Evolutionary conservation across 371 early-diverging fungal species (phyloP).

Genomic region (Mucor indicus): DNA sequence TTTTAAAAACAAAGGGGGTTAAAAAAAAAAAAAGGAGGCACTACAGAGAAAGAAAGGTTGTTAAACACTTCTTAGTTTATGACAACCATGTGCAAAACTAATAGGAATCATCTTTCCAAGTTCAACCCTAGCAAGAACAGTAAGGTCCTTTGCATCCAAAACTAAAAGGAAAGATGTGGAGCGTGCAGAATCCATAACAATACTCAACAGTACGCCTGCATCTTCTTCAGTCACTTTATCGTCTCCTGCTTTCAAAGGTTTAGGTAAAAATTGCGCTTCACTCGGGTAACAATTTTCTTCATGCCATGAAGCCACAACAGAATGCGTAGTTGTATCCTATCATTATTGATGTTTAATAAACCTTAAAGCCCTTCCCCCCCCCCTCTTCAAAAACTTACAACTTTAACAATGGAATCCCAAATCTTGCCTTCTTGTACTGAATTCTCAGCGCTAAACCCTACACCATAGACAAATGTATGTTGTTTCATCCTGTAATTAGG

Average conservation of each 20-base stretch:
- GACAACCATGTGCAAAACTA: constrained; percentile 58
- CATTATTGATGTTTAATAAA: too few species aligned
- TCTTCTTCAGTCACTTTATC: constrained; percentile 56
- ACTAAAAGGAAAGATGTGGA: constrained; percentile 68
- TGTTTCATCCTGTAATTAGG: constrained; percentile 49
- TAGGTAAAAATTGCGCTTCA: constrained; percentile 71
- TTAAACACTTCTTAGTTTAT: constrained; percentile 15
- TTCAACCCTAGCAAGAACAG: constrained; percentile 61
- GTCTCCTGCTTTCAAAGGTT: constrained; percentile 15
- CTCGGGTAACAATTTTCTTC: constrained; percentile 70
- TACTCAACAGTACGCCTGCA: constrained; percentile 68
- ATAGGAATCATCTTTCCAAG: constrained; percentile 61
- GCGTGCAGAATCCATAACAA: constrained; percentile 68
- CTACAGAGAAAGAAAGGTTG: too few species aligned
- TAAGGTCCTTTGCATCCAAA: constrained; percentile 64
- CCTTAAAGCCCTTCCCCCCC: too few species aligned
- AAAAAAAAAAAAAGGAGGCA: background rate
- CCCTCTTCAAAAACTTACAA: constrained; percentile 50
- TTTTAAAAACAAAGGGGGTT: constrained; percentile 1
- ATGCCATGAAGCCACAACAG: constrained; percentile 44
- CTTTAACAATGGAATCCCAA: constrained; percentile 71
- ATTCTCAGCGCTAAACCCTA: constrained; percentile 45
- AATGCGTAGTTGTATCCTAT: constrained; percentile 32
- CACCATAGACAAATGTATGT: constrained; percentile 70
- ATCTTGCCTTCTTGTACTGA: constrained; percentile 43